phyloP scores from a whole-genome alignment of 176 grass and related monocot genomes.

The Chloris gayana region DNA sequence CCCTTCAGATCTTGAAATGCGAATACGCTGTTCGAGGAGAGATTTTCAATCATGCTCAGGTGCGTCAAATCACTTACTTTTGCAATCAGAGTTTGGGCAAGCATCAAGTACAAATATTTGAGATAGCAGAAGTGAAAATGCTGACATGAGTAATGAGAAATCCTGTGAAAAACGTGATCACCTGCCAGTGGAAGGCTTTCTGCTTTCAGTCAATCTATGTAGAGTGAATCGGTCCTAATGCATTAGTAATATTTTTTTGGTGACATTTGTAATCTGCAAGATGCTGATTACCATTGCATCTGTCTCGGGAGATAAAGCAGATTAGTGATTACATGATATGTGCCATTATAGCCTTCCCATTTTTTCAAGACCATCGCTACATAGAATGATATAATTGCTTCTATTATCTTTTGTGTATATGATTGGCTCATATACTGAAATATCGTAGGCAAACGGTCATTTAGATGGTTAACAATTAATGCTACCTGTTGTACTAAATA shows the following conservation, averaged over 20 bases:
- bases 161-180: no score
- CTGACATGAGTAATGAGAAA: no score
- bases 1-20: conserved; percentile 77
- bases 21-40: conserved; percentile 92
- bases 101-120: no score
- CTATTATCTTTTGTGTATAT: background rate
- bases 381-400: background rate
- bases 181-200: no score
- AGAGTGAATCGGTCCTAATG: no score
- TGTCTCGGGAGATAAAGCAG: background rate
- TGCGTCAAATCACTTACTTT: conserved; percentile 24
- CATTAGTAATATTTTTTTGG: background rate
- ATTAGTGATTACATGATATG: background rate
- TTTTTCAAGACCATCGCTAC: background rate
- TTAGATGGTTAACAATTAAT: background rate
- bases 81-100: background rate
- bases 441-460: background rate
- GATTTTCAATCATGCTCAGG: conserved; percentile 93
- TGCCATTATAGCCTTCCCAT: background rate
- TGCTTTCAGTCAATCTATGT: no score
- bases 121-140: no score
- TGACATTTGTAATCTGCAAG: background rate
- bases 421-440: background rate
- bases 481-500: background rate
- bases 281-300: background rate